Conservation (phyloP, 2,329 filamentous ascomycete species). For the Colletotrichum godetiae region DNA sequence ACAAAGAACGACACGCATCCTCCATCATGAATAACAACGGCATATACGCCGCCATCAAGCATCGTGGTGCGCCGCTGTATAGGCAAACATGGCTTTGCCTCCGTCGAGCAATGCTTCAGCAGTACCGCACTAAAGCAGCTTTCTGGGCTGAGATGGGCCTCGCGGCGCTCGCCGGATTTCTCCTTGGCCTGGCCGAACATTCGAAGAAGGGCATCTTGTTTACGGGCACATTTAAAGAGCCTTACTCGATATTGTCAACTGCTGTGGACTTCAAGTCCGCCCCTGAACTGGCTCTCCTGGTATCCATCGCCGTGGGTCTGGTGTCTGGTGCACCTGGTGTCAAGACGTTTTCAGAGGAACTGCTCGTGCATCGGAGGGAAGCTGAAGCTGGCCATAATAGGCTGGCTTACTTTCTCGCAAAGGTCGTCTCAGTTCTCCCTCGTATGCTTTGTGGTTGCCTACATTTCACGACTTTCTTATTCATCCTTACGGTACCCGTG, state of each 20-base stretch:
- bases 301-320: slow-evolving; percentile 66
- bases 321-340: slow-evolving; percentile 66
- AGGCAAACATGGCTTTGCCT: slow-evolving; percentile 66
- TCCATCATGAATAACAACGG: slow-evolving; percentile 52
- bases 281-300: slow-evolving; percentile 64
- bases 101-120: slow-evolving; percentile 64
- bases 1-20: slow-evolving; percentile 37
- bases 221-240: slow-evolving; percentile 60
- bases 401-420: slow-evolving; percentile 67
- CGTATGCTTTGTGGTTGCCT: slow-evolving; percentile 62
- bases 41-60: slow-evolving; percentile 58
- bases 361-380: slow-evolving; percentile 65
- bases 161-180: slow-evolving; percentile 60
- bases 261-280: slow-evolving; percentile 62
- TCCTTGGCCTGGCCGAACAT: slow-evolving; percentile 66
- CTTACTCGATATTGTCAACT: slow-evolving; percentile 62
- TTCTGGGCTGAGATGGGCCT: slow-evolving; percentile 67
- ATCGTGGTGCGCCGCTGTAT: slow-evolving; percentile 59
- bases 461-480: slow-evolving; percentile 65
- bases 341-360: slow-evolving; percentile 67
- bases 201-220: slow-evolving; percentile 63
- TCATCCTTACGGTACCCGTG: slow-evolving; percentile 60
- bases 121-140: slow-evolving; percentile 62
- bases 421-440: slow-evolving; percentile 62
- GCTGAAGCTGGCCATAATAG: slow-evolving; percentile 67